These are phyloP conservation scores for Chrysanthemum seticuspe DNA, from an alignment of 129 eudicot species.

Conservation along the genomic window DNA sequence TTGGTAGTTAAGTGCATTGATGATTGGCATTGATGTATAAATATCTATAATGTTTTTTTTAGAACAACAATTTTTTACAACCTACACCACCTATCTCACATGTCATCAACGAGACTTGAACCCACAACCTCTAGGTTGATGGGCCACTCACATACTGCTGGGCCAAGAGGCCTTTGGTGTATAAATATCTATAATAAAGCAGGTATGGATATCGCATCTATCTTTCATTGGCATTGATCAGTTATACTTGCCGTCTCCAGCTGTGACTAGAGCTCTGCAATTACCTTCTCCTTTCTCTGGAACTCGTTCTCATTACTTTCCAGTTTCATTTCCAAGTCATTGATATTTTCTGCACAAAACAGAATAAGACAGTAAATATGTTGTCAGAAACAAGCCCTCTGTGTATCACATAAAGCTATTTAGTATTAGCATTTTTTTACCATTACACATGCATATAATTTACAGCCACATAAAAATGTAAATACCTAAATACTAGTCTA, in stretches of 20 bases:
- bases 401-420: conserved; percentile 10
- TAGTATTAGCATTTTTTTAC: background rate
- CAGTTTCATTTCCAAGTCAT: conserved; percentile 46
- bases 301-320: conserved; percentile 40
- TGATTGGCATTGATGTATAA: no score
- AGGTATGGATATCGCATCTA: conserved; percentile 55
- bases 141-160: no score
- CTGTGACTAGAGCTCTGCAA: conserved; percentile 51
- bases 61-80: background rate
- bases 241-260: conserved; percentile 41
- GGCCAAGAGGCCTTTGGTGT: no score
- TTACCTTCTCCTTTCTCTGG: conserved; percentile 39
- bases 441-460: no score
- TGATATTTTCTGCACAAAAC: conserved; percentile 48
- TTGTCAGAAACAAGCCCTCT: background rate
- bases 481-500: no score
- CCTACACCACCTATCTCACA: no score
- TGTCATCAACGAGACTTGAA: no score
- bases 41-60: background rate
- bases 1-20: conserved; percentile 10
- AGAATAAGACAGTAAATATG: conserved; percentile 7
- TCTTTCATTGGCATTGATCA: conserved; percentile 28
- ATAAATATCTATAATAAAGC: background rate
- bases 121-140: no score
- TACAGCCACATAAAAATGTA: no score